Base-by-base conservation (phyloP, 192 early-diverging fungal species). In the Backusella australiensis region DNA sequence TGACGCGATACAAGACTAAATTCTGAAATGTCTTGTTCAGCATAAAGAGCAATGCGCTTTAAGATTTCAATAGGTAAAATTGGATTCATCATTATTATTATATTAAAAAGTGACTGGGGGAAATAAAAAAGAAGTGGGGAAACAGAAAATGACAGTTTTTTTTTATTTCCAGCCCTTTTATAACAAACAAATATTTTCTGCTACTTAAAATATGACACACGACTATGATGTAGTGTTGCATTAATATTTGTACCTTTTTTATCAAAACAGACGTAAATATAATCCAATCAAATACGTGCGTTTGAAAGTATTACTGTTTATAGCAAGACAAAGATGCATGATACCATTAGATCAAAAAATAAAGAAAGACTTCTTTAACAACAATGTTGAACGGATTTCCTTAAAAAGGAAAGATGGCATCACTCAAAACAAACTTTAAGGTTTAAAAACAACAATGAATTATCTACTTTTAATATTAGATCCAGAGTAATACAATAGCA, bases 261-360 rank as follows among this genome's bases (percentile, higher is more conserved):
- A 63, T 21, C 11, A 26, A 26, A 14, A 49, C 2, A 29, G 56
- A 63, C 26, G 56, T 29, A 29, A 14, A 63, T 29, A 29, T 29
- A 63, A 63, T 26, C 56, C 56, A 63, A 63, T 63, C 56, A 29
- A 29, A 63, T 29, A 26, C 3, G 11, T 12, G 56, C 12, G 12
- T 63, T 63, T 29, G 7, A 9, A 63, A 29, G 23, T n/a, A 63
- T 63, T 63, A 63, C 56, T 63, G 9, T 23, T 63, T 63, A 63
- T 63, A 63, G 56, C 23, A 63, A 63, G 56, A 29, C 56, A 63
- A 63, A 19, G 56, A 63, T 63, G 56, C 56, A 63, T 63, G 56
- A 63, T 29, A 15, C 56, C 56, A 63, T 63, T 63, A 63, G 56
- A 63, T 63, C 56, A 26, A 29, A 63, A 63, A 56, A 23, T 23